Evolutionary conservation across 164 flowering plant species (phyloP), one percentile per base, ranked within the genome.

Genomic region (Vitis riparia): DNA sequence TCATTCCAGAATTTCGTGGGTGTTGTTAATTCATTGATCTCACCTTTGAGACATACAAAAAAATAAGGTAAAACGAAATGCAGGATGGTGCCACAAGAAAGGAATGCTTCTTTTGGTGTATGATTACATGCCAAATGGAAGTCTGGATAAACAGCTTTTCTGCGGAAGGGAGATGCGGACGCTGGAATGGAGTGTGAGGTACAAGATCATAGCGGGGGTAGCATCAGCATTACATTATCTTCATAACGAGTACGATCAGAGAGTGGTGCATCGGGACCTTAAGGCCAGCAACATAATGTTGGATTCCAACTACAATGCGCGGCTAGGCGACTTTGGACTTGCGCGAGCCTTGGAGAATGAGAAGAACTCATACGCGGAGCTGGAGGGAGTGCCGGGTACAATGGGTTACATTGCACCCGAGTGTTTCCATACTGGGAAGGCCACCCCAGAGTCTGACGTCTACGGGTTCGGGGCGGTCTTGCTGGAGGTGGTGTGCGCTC

Each of bases 371-470:
- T 75, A 80, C 50, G 75, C 83, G 0, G 76, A 79, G 58, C 61
- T 76, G 4, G 79, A 72, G 11, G 68, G 77, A 2, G 77, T 86
- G 2, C 79, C 72, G 0, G 89, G 87, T 4, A 86, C 86, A 5
- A 59, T 79, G 30, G 87, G 87, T 1, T 86, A 86, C 77, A 69
- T 87, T 29, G 89, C 88, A 0, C 88, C 89, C 1, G 91, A 87
- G 67, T 78, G 81, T 69, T 77, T 85, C 73, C 81, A 75, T 51
- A 78, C 83, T 1, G 80, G 84, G 12, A 70, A 64, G 65, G 79
- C 84, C 52, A 80, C 84, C 6, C 60, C 68, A 8, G 79, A 86
- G 69, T 74, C 81, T 3, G 90, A 86, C 56, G 82, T 84, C 0
- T 86, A 73, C 48, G 82, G 83, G 23, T 86, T 84, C 11, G 89